Evolutionary conservation across 441 rosid species (phyloP), one percentile per base, ranked within the genome.

Genomic region (Populus hybrid): DNA sequence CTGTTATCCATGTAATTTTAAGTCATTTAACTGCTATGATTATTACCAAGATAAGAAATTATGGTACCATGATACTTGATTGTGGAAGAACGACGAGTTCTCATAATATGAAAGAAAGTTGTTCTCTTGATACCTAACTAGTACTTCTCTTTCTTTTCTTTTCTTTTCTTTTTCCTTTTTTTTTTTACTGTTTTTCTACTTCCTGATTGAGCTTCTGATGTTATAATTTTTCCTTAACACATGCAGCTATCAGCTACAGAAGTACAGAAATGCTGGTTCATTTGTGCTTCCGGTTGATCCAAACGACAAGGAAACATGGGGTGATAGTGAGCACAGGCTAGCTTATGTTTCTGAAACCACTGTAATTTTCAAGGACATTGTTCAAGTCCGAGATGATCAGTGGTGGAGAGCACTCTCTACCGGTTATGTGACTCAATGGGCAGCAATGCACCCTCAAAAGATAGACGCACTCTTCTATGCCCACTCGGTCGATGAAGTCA

Each of bases 351-450:
- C 99, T 0, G 98, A 96, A 81, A 96, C 99, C 30, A 96, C 99
- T 0, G 99, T 94, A 11, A 96, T 96, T 50, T 96, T 96, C 91
- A 96, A 94, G 78, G 97, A 94, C 86, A 77, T 89, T 70, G 97
- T 96, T 18, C 95, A 92, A 81, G 97, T 96, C 18, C 81, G 99
- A 67, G 98, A 96, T 67, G 95, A 94, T 46, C 99, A 96, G 72
- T 96, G 99, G 99, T 96, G 99, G 99, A 92, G 79, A 78, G 97
- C 98, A 32, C 85, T 96, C 53, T 86, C 97, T 0, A 86, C 93
- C 0, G 99, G 99, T 42, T 96, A 96, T 74, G 75, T 94, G 19
- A 96, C 99, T n/a, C 99, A 89, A 38, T 96, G 99, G 99, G 98
- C 99, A 70, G 94, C 92, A 8, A 96, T 96, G 98, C n/a, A 96